Evolutionary conservation across 75 land plant species (phyloP).

Genomic region (Pinus albicaulis): DNA sequence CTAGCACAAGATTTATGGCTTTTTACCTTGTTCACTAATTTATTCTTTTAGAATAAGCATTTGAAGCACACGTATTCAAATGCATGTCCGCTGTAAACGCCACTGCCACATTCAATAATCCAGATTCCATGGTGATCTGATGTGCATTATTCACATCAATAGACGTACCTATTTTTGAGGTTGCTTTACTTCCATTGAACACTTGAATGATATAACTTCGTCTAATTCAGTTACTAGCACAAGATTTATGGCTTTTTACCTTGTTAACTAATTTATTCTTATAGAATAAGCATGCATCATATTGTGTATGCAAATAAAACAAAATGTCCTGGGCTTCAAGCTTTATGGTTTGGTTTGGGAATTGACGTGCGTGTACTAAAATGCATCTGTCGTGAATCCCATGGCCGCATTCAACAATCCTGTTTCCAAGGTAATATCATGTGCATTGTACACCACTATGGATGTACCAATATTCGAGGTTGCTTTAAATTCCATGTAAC

Average conservation of each 20-base stretch:
- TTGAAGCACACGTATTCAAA: neutral
- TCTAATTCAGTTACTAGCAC: too few species aligned
- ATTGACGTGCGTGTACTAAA: neutral
- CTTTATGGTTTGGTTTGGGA: neutral
- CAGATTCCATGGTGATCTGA: neutral
- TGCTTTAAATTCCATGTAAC: neutral
- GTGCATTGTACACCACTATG: neutral
- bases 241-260: neutral
- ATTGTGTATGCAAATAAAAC: conserved; percentile 3
- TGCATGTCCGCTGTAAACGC: neutral
- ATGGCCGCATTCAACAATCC: neutral
- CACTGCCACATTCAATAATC: neutral
- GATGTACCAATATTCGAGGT: neutral
- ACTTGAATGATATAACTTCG: too few species aligned
- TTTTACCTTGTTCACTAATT: neutral
- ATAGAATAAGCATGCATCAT: conserved; percentile 4
- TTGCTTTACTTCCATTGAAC: neutral
- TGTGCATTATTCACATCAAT: neutral
- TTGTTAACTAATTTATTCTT: neutral
- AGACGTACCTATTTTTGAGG: neutral
- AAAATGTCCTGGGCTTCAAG: neutral
- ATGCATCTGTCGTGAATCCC: neutral
- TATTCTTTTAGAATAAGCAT: conserved; percentile 5
- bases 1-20: neutral
- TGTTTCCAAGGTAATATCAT: neutral